Evolutionary conservation across 352 stramenopile species (phyloP), one percentile per base, ranked within the genome.

Genomic region (Pythium volutum): DNA sequence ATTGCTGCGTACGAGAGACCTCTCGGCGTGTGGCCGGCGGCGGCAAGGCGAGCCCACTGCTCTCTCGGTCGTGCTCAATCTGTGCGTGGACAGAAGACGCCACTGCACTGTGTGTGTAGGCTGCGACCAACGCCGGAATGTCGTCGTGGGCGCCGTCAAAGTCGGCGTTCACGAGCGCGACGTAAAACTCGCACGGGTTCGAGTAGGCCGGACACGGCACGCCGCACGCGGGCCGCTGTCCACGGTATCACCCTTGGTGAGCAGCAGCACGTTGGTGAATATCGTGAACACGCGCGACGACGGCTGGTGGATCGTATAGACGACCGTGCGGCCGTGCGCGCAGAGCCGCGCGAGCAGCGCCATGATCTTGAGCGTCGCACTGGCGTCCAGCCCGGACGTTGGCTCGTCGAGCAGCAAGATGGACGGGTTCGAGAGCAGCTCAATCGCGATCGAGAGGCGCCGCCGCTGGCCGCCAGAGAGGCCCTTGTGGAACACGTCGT

Each of bases 321-420:
- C 64, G 33, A 95, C 73, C 46, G 82, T 94, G 60, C 85, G 87
- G 59, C 69, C 67, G 31, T 91, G 69, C 0, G 69, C 64, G 15
- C 78, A 74, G 1, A 81, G 59, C 23, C 73, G 64, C 10, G 82
- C 61, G 22, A 92, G 75, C 25, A 84, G 62, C 23, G 91, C 72
- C 67, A 98, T 96, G 5, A 98, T 84, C 45, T 81, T 81, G 25
- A 89, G 75, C 18, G 93, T 90, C n/a, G 91, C 88, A 5, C 79
- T 89, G 14, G 85, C 78, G 70, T 98, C 95, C 16, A 98, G 74
- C 0, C 91, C 90, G 11, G 77, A 95, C 0, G 93, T 98, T 2
- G 95, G 93, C 58, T 98, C 96, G 56, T 98, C 95, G 22, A 99
- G 73, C 26, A 99, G 87, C 34, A 99, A 63, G 31, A 98, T 72